These are phyloP conservation scores for Plasmodium coatneyi DNA, from an alignment of 169 alveolate species.

Conservation along the genomic window DNA sequence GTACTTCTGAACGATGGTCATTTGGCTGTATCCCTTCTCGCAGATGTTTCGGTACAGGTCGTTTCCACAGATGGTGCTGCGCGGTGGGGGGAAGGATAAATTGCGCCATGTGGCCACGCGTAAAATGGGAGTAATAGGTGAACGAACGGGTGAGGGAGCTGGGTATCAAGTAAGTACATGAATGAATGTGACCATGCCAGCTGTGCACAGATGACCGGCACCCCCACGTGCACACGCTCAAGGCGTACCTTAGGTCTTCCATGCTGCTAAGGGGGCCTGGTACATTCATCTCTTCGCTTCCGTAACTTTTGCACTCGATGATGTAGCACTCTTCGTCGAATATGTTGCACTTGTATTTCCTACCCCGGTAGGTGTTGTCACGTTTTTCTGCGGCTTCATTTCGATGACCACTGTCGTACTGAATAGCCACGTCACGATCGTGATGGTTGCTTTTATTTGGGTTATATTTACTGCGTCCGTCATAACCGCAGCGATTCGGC, in stretches of 20 bases:
- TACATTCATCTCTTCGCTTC: conserved; percentile 20
- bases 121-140: not conserved
- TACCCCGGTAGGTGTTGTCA: not conserved
- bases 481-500: not conserved
- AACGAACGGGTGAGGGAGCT: not conserved
- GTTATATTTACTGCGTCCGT: not conserved
- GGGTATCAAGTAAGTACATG: not conserved
- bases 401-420: not conserved
- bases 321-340: conserved; percentile 42
- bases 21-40: conserved; percentile 89
- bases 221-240: not conserved
- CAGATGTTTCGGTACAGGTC: conserved; percentile 76
- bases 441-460: not conserved
- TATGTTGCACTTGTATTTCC: conserved; percentile 26
- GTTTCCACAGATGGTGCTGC: conserved; percentile 16
- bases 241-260: conserved; percentile 17
- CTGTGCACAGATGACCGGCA: not conserved
- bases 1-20: conserved; percentile 96
- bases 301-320: conserved; percentile 22
- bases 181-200: not conserved
- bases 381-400: not conserved
- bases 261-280: conserved; percentile 16
- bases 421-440: not conserved
- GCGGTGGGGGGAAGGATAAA: not conserved
- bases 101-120: not conserved